These are phyloP conservation scores for Hypomontagnella submonticulosa DNA, from an alignment of 495 filamentous ascomycete genomes.

Conservation along the genomic window DNA sequence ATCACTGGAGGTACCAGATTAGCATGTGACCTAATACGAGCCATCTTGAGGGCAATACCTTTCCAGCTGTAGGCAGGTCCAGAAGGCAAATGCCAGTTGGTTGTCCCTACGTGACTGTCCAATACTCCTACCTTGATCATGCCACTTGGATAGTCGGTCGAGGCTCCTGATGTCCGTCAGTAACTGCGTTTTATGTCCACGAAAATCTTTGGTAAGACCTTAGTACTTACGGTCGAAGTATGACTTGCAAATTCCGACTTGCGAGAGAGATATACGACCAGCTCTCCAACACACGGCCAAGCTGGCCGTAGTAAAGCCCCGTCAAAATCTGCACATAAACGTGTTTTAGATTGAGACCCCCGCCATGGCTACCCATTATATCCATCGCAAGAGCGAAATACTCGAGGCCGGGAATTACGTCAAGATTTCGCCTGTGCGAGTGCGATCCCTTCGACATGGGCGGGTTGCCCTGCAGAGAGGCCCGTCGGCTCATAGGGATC, in stretches of 20 bases:
- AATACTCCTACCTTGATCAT: conserved; percentile 43
- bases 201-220: neutral
- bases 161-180: conserved; percentile 50
- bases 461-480: conserved; percentile 55
- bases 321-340: conserved; percentile 89
- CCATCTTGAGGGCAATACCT: conserved; percentile 63
- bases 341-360: conserved; percentile 79
- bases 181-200: neutral
- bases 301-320: conserved; percentile 86
- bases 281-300: conserved; percentile 89
- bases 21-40: conserved; percentile 1
- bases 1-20: conserved; percentile 67
- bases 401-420: conserved; percentile 86
- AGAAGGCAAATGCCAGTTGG: conserved; percentile 81
- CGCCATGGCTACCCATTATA: conserved; percentile 84
- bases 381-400: conserved; percentile 88
- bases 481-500: conserved; percentile 52
- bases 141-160: conserved; percentile 54
- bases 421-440: conserved; percentile 72
- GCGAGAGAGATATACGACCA: conserved; percentile 88
- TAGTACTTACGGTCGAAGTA: conserved; percentile 76
- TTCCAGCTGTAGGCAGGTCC: conserved; percentile 94
- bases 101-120: conserved; percentile 59
- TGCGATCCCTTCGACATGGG: conserved; percentile 35
- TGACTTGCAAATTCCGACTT: conserved; percentile 76